Evolutionary conservation across 768 basidiomycete species (phyloP).

Genomic region (Lepiota venenata): DNA sequence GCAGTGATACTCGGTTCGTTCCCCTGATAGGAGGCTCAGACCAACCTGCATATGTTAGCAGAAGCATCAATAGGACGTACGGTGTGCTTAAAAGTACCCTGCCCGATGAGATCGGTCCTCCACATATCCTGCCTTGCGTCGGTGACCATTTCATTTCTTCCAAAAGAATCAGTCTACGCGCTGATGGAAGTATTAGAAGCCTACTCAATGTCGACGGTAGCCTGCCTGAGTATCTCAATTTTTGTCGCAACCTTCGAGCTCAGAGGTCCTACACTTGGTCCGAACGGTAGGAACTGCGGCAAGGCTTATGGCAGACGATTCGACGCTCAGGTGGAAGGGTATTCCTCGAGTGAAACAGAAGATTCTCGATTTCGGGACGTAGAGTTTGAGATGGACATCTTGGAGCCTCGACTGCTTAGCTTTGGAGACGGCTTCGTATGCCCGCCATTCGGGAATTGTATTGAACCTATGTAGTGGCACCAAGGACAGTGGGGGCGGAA

Average conservation of each 20-base stretch:
- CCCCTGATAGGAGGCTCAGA: conserved; percentile 35
- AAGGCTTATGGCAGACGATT: conserved; percentile 53
- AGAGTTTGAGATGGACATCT: conserved; percentile 39
- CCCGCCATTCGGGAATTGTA: conserved; percentile 45
- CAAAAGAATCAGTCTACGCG: neutral
- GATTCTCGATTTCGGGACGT: conserved; percentile 56
- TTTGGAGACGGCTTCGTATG: conserved; percentile 36
- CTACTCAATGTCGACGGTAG: conserved; percentile 61
- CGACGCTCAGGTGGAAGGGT: conserved; percentile 64
- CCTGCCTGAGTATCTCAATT: conserved; percentile 64
- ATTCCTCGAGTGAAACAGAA: conserved; percentile 58
- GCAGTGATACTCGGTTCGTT: conserved; percentile 60
- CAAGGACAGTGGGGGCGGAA: conserved; percentile 24
- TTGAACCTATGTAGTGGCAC: conserved; percentile 36
- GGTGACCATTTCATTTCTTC: conserved; percentile 42
- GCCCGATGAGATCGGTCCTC: conserved; percentile 61
- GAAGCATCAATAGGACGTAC: conserved; percentile 31
- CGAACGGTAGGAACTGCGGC: conserved; percentile 57
- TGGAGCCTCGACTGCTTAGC: conserved; percentile 35
- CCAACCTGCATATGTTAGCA: neutral
- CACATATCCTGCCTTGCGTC: conserved; percentile 71
- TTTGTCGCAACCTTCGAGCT: conserved; percentile 38
- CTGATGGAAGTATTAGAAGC: conserved; percentile 8
- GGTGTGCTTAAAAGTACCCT: conserved; percentile 54
- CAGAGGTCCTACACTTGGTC: conserved; percentile 40